A percentile compares a stretch with the other conserved stretches of the same genome.
These are phyloP conservation scores for Russula virescens DNA, from an alignment of 768 basidiomycete species.

Conservation along the genomic window DNA sequence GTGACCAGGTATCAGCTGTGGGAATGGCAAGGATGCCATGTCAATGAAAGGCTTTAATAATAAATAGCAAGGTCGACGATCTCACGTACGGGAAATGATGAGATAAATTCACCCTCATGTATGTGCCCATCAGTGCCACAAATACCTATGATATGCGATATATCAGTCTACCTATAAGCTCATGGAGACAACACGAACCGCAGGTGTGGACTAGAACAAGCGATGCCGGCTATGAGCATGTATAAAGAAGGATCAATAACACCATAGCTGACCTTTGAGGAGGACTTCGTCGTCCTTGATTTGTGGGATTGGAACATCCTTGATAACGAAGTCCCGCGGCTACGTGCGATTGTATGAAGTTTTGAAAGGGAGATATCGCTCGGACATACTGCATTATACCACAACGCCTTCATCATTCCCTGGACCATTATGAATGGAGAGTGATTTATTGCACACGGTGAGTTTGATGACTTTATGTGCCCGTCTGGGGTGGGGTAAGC, in stretches of 20 bases:
- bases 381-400: slow-evolving; percentile 54
- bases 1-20: slow-evolving; percentile 65
- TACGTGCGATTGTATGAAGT: slow-evolving; percentile 29
- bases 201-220: slow-evolving; percentile 26
- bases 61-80: background rate
- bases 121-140: slow-evolving; percentile 68
- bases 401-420: slow-evolving; percentile 70
- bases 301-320: slow-evolving; percentile 59
- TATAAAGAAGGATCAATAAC: background rate
- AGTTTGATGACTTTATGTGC: background rate
- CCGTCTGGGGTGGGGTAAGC: background rate
- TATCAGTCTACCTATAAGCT: background rate
- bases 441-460: background rate
- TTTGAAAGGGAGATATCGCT: background rate
- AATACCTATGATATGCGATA: slow-evolving; percentile 38
- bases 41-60: background rate
- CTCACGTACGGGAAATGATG: slow-evolving; percentile 56
- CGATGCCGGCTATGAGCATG: background rate
- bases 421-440: slow-evolving; percentile 39
- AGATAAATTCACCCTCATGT: slow-evolving; percentile 60
- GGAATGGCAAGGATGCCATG: background rate
- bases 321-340: slow-evolving; percentile 64
- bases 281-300: slow-evolving; percentile 66
- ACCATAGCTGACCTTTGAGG: slow-evolving; percentile 49
- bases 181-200: slow-evolving; percentile 20